A percentile compares a stretch with the other conserved stretches of the same genome.
Evolutionary conservation across 129 eudicot genomes (phyloP).

Genomic region (Scalesia atractyloides): DNA sequence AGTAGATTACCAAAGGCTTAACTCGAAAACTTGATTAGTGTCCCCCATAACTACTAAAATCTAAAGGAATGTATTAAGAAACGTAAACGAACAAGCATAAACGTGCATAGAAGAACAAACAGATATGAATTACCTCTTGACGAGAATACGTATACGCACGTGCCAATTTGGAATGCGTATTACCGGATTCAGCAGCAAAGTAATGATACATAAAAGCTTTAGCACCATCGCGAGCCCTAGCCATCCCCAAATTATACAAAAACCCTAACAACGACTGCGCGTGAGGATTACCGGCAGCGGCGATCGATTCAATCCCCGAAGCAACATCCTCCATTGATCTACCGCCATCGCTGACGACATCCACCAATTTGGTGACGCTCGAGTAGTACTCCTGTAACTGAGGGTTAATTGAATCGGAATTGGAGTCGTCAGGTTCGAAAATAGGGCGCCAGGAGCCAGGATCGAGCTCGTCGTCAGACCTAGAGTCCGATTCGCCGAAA

Average conservation of each 20-base stretch:
- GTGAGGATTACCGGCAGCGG: slow-evolving; percentile 63
- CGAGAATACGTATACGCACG: slow-evolving; percentile 73
- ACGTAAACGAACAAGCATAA: no score
- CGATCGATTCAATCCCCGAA: slow-evolving; percentile 58
- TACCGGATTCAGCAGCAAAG: slow-evolving; percentile 74
- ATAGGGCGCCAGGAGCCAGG: slow-evolving; percentile 92
- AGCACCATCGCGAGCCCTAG: slow-evolving; percentile 49
- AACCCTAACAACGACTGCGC: slow-evolving; percentile 80
- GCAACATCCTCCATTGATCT: slow-evolving; percentile 62
- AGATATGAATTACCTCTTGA: slow-evolving; percentile 51
- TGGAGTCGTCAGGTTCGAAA: slow-evolving; percentile 52
- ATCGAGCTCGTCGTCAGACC: slow-evolving; percentile 74
- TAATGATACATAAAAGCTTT: slow-evolving; percentile 78
- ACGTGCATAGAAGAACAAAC: no score
- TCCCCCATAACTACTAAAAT: no score
- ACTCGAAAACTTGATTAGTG: no score
- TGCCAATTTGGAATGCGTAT: slow-evolving; percentile 80
- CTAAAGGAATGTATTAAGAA: no score
- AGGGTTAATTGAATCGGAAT: slow-evolving; percentile 9
- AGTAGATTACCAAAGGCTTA: no score
- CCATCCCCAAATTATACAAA: slow-evolving; percentile 67
- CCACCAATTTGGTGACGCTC: slow-evolving; percentile 53
- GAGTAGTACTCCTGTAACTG: slow-evolving; percentile 39
- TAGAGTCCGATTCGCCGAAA: slow-evolving; percentile 62
- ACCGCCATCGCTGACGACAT: slow-evolving; percentile 61